These are phyloP conservation scores for Quercus mongolica DNA, from an alignment of 306 rosid genomes.

Conservation along the genomic window DNA sequence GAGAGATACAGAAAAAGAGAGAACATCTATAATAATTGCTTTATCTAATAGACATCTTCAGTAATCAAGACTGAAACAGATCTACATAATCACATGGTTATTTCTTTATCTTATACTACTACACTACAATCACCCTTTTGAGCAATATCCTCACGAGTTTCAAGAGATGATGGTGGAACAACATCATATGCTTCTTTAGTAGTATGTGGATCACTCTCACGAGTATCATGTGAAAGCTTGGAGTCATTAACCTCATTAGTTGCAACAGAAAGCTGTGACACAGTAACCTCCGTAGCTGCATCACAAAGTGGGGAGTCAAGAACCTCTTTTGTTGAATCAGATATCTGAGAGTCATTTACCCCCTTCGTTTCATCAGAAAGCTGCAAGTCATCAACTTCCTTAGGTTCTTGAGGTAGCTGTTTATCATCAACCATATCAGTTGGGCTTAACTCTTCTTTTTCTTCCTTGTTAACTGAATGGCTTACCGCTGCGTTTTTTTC, in stretches of 20 bases:
- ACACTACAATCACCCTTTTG: constrained; percentile 67
- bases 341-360: constrained; percentile 26
- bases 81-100: constrained; percentile 37
- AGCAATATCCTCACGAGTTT: constrained; percentile 54
- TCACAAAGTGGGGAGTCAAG: constrained; percentile 29
- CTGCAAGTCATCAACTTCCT: constrained; percentile 14
- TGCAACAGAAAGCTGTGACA: constrained; percentile 18
- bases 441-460: constrained; percentile 26
- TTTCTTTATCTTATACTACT: constrained; percentile 47
- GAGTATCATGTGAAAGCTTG: constrained; percentile 34
- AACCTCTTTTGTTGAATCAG: constrained; percentile 25
- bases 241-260: constrained; percentile 37
- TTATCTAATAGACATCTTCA: not conserved
- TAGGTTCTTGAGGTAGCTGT: constrained; percentile 13
- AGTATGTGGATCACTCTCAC: constrained; percentile 36
- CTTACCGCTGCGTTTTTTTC: constrained; percentile 37
- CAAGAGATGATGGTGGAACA: constrained; percentile 57
- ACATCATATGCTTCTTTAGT: constrained; percentile 43
- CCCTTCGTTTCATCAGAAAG: constrained; percentile 29
- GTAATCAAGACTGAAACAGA: constrained; percentile 18
- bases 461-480: constrained; percentile 26
- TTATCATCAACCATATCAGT: constrained; percentile 29
- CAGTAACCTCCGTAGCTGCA: constrained; percentile 25
- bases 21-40: not conserved
- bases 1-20: not conserved